Evolutionary conservation across 805 yeast species (phyloP).

Genomic region (Candida arabinofermentans): DNA sequence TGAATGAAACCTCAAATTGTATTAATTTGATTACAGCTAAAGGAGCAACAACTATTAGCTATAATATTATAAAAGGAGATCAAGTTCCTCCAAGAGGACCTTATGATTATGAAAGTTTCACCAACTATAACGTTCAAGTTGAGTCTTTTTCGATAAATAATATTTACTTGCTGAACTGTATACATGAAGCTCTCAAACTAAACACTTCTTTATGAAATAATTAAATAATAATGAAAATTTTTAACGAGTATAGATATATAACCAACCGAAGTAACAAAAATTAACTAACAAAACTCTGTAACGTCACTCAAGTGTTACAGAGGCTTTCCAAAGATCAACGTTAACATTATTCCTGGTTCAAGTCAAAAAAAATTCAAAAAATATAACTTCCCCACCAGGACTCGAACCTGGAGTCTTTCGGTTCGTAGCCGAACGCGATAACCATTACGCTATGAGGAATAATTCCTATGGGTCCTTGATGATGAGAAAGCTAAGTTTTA

Average conservation of each 20-base stretch:
- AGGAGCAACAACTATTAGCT: conserved; percentile 10
- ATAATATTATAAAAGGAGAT: conserved; percentile 20
- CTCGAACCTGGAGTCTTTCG: conserved; percentile 48
- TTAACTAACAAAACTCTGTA: too few relatives aligned
- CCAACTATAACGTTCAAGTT: conserved; percentile 21
- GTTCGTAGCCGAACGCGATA: conserved; percentile 33
- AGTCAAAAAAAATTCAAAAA: conserved; percentile 6
- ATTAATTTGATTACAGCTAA: conserved; percentile 5
- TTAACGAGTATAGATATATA: too few relatives aligned
- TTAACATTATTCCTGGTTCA: too few relatives aligned
- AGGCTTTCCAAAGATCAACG: too few relatives aligned
- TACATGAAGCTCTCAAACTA: too few relatives aligned
- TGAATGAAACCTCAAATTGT: conserved; percentile 3
- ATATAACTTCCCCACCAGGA: conserved; percentile 42
- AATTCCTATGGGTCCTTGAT: too few relatives aligned
- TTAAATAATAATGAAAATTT: too few relatives aligned
- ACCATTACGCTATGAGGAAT: conserved; percentile 32
- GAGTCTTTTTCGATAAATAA: conserved; percentile 20
- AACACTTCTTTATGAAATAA: too few relatives aligned
- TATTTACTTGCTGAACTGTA: conserved; percentile 16
- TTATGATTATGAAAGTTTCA: conserved; percentile 23
- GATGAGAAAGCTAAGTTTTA: too few relatives aligned
- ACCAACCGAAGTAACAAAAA: too few relatives aligned
- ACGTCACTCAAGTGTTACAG: too few relatives aligned
- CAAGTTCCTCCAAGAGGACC: conserved; percentile 24